Base-by-base conservation (phyloP, 2,329 filamentous ascomycete genomes). In the Mycosphaerelloides madeirae region DNA sequence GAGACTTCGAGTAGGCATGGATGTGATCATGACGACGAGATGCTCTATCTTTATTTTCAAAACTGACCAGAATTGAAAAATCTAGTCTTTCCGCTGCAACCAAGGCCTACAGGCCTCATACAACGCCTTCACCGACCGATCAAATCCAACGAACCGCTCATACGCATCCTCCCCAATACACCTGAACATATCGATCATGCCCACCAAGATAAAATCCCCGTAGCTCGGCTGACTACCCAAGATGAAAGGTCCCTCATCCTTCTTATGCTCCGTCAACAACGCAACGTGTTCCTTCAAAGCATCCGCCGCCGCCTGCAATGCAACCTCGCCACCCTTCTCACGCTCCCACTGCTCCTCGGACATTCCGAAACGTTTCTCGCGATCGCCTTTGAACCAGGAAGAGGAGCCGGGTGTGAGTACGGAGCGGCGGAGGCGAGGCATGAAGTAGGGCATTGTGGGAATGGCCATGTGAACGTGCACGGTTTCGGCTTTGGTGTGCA, bases 211-310 rank as follows among this genome's bases (percentile, higher is more conserved):
- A 16, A 55, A 50, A 44, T 56, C 52, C 8, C 32, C 54, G 41
- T 52, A 57, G 18, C 43, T 43, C n/a, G 41, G 31, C 39, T 43
- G 3, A 22, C 48, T 54, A 13, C 50, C 53, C 36, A 52, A 22
- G 12, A 55, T 38, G 38, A 52, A 55, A 3, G 50, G 52, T 6
- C 54, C 54, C 22, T 50, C 46, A 29, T 50, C 50, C 31, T 74
- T 75, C 31, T 47, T 51, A 31, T 49, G n/a, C 47, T 47, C 29
- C 28, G 15, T 38, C 29, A 53, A 22, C 15, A 53, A 13, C 2
- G 3, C 44, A 18, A 33, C 25, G 16, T 53, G 29, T 25, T 38
- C 35, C 34, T 25, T 14, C 16, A 46, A 12, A 6, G 41, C 43
- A 9, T 49, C 34, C 31, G 42, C 32, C 6, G 41, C 45, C 2